Evolutionary conservation across 257 asterid species (phyloP), one percentile per base, ranked within the genome.

Genomic region (Anisodus acutangulus): DNA sequence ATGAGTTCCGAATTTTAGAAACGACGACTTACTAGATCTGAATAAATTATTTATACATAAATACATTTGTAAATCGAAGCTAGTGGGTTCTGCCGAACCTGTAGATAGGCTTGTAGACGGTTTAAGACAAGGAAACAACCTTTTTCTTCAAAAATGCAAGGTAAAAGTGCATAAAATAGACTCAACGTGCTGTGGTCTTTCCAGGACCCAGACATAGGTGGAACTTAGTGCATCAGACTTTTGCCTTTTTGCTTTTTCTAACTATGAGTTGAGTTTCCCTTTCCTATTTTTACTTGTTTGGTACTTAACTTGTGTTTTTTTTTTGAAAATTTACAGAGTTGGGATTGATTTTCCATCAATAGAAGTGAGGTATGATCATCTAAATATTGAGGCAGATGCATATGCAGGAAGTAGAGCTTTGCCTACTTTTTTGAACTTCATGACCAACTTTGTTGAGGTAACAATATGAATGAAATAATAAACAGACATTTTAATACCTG

Each of bases 401-500:
- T 76, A 12, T 26, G 81, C 51, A 12, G 81, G 81, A 51, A 76
- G 81, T 45, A 76, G 81, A 26, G 81, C 64, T 76, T 53, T 76
- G 81, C 81, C 81, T 26, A 76, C 81, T 51, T 76, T 76, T 76
- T 6, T 51, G 8, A 76, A 76, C 64, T 76, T 76, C 63, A 76
- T 76, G 47, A 76, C 81, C 47, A 76, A 76, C 22, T 51, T 13
- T 22, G 2, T 76, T 6, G 81, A 76, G 81, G 81, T 76, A 76
- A 51, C 19, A 22, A 76, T 76, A 22, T 76, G 13, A 76, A 49
- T 1, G 0, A 74, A 72, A 71, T 43, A 71, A 8, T 31, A 31
- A 31, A 31, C 35, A 31, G 35, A 31, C 64, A 43, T 43, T 43
- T 71, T n/a, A 71, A 71, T n/a, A 43, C 11, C 1, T 49, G 9